Base-by-base conservation (phyloP, 2,329 filamentous ascomycete species). In the Ophiobolus disseminans region DNA sequence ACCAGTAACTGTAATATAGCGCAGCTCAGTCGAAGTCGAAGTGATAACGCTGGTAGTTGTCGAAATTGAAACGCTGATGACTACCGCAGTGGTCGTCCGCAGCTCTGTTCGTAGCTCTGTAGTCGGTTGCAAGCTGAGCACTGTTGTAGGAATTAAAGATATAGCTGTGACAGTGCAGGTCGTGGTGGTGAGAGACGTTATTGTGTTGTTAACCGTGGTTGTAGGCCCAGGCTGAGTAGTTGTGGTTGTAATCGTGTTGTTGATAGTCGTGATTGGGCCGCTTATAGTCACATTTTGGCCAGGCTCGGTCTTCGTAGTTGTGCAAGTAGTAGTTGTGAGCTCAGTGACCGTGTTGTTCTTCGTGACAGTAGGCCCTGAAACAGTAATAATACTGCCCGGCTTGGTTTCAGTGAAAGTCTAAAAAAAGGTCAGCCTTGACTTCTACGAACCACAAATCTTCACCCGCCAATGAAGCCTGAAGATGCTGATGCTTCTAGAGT, bases 101-200 rank as follows among this genome's bases (percentile, higher is more conserved):
- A n/a, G 7, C 9, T 32, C 30, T 10, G 30, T 32, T 10, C 46
- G 40, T 31, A 43, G 7, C 32, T 44, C 45, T 14, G 50, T 58
- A 2, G 57, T 57, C 4, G 48, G 50, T 1, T 58, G 32, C 0
- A 52, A 32, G 9, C 13, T 57, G 5, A 53, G 38, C 3, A 40
- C 48, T 2, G 57, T 61, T 5, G 58, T 65, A 9, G 55, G 60
- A 7, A 60, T 45, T 13, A 62, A 51, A 48, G 60, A 58, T 8
- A 65, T 42, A 8, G 50, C 43, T 3, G 60, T 65, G 7, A 55
- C 45, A 2, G 45, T 62, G n/a, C 47, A 39, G 2, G 57, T 65
- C 21, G 28, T 40, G 8, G 53, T 61, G 3, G 39, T 48, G 20
- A 20, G 20, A 21, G 54, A 30, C 6, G 52, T 60, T 13, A 53